Conservation (phyloP, 306 rosid species). For the Quercus agrifolia region DNA sequence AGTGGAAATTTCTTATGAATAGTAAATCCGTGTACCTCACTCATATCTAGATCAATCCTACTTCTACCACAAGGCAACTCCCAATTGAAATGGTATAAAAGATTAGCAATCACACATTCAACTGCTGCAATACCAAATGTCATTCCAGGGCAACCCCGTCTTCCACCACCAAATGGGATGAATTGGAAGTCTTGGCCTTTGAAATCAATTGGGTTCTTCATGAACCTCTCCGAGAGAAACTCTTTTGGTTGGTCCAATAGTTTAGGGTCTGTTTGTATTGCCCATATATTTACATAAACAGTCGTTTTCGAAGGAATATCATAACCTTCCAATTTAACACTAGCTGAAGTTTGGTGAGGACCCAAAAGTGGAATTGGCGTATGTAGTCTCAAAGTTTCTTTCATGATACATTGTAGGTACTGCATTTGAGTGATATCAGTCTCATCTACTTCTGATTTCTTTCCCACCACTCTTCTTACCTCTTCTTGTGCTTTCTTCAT, state of each 20-base stretch:
- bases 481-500: conserved; percentile 40
- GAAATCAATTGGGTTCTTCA: not conserved
- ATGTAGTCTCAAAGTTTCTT: conserved; percentile 32
- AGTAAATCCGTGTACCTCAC: too few relatives aligned
- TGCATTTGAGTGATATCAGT: conserved; percentile 22
- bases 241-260: conserved; percentile 27
- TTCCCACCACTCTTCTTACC: conserved; percentile 25
- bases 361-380: conserved; percentile 27
- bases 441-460: not conserved
- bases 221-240: conserved; percentile 32
- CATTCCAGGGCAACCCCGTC: too few relatives aligned
- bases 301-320: conserved; percentile 12
- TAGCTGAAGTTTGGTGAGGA: conserved; percentile 15
- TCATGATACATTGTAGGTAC: conserved; percentile 29
- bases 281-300: conserved; percentile 22
- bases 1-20: too few relatives aligned
- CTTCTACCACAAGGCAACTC: too few relatives aligned
- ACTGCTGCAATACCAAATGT: too few relatives aligned
- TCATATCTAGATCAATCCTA: too few relatives aligned
- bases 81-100: too few relatives aligned
- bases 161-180: too few relatives aligned
- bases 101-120: too few relatives aligned
- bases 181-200: conserved; percentile 14
- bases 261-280: conserved; percentile 28
- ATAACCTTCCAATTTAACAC: conserved; percentile 13